These are phyloP conservation scores for Euphorbia tirucalli DNA, from an alignment of 345 rosid genomes.

Conservation along the genomic window DNA sequence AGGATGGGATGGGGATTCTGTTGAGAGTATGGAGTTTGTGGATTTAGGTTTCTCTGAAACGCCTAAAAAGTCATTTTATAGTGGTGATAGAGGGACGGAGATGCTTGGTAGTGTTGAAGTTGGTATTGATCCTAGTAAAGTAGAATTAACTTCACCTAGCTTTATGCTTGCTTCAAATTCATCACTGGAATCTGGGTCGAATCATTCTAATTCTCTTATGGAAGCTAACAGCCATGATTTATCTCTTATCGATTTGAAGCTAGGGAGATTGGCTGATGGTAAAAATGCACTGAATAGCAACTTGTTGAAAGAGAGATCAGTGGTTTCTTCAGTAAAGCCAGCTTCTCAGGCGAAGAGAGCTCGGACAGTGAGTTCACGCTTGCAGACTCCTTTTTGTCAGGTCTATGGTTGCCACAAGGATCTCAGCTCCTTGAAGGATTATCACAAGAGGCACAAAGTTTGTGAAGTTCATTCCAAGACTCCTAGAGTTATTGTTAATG, in stretches of 20 bases:
- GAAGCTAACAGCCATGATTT: constrained; percentile 36
- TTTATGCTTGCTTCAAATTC: constrained; percentile 38
- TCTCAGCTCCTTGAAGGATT: constrained; percentile 67
- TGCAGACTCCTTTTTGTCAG: constrained; percentile 48
- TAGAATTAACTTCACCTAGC: constrained; percentile 22
- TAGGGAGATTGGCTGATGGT: constrained; percentile 35
- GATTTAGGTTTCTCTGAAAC: constrained; percentile 36
- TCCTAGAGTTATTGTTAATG: constrained; percentile 59
- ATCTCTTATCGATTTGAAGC: constrained; percentile 36
- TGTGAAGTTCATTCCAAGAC: constrained; percentile 79
- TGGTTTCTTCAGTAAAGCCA: constrained; percentile 19
- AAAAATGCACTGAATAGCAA: constrained; percentile 20
- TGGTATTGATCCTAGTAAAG: constrained; percentile 30
- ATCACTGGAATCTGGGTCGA: constrained; percentile 32
- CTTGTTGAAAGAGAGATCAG: constrained; percentile 21
- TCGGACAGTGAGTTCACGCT: constrained; percentile 22
- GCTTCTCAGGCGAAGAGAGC: constrained; percentile 26
- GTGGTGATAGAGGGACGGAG: constrained; percentile 16
- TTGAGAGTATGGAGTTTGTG: constrained; percentile 34
- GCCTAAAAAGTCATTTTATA: constrained; percentile 31
- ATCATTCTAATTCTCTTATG: constrained; percentile 27
- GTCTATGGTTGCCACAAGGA: constrained; percentile 75
- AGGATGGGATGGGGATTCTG: constrained; percentile 37
- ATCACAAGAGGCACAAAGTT: constrained; percentile 79
- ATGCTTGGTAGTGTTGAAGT: constrained; percentile 20